These are phyloP conservation scores for Zymoseptoria passerinii DNA, from an alignment of 2,329 filamentous ascomycete species.

Conservation along the genomic window DNA sequence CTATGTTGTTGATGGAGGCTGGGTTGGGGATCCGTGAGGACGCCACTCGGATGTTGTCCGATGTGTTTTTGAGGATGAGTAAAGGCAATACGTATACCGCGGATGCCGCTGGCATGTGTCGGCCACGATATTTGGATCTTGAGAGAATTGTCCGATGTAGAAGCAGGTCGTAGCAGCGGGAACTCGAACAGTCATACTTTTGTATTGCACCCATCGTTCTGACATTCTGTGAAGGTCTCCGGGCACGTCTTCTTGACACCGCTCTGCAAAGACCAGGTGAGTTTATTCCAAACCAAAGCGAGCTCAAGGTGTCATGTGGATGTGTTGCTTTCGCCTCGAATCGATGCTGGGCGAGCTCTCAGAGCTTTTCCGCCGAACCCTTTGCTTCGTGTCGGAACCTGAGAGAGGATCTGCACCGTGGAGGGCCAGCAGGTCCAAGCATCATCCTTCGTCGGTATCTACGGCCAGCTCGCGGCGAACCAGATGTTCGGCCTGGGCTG, in stretches of 20 bases:
- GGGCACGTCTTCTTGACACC: neutral
- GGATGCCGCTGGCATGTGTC: neutral
- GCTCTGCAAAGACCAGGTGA: neutral
- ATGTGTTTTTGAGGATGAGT: neutral
- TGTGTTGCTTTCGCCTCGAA: no score
- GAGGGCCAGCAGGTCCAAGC: no score
- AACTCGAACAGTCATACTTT: neutral
- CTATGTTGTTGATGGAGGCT: slow-evolving; percentile 28
- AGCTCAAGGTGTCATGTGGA: no score
- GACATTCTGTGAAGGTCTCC: neutral
- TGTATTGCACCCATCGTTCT: neutral
- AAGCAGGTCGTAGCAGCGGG: neutral
- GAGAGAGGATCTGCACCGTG: no score
- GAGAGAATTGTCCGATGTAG: neutral
- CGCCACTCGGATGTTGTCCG: neutral
- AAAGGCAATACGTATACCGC: neutral
- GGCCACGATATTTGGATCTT: neutral
- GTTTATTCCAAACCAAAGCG: neutral
- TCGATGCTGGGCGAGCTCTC: no score
- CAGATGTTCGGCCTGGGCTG: no score
- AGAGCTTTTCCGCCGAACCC: no score
- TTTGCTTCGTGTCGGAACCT: no score
- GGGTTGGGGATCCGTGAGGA: slow-evolving; percentile 19
- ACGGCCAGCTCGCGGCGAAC: no score
- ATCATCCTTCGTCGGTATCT: no score